Base-by-base conservation (phyloP, 1,284 basidiomycete genomes). In the Naganishia cerealis region DNA sequence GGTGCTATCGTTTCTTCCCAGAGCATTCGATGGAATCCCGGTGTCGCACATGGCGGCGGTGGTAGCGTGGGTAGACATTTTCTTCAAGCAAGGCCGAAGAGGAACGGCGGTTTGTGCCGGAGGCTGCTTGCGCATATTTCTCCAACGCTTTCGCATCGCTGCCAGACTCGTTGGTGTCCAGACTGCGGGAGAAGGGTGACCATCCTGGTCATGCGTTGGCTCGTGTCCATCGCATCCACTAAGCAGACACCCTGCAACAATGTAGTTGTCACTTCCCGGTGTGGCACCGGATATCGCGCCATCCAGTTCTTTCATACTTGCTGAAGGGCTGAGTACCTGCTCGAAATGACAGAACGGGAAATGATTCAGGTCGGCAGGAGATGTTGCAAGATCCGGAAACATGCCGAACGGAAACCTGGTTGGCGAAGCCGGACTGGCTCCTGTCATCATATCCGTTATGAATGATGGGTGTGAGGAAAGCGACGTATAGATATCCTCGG, bases 81-180 rank as follows among this genome's bases (percentile, higher is more conserved):
- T 67, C 52, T 67, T 67, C 48, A 67, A 36, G 59, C 66, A 67
- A 21, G 57, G 57, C 24, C 58, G 48, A 39, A 61, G 52, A 21
- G 65, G 65, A n/a, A 66, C 55, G 5, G 57, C 65, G 3, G 65
- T 52, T 29, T 62, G 59, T 15, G 59, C 59, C 3, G 59, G 59
- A 7, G 59, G 59, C 36, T 62, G 59, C 33, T 62, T 62, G 15
- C 59, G 48, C 59, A 62, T 62, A 15, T 53, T 33, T 24, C 59
- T 38, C 59, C 59, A 62, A 24, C 48, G 59, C 21, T 62, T 62
- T 2, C 59, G 48, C 59, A 62, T 62, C 2, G 50, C 50, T n/a
- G 59, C 36, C 33, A 62, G 38, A 36, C 48, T 62, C n/a, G 59
- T 53, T 4, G 59, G 59, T 39, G 59, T 39, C 59, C 59, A 62